phyloP scores from a whole-genome alignment of 768 basidiomycete genomes.

The Favolaschia claudopus region DNA sequence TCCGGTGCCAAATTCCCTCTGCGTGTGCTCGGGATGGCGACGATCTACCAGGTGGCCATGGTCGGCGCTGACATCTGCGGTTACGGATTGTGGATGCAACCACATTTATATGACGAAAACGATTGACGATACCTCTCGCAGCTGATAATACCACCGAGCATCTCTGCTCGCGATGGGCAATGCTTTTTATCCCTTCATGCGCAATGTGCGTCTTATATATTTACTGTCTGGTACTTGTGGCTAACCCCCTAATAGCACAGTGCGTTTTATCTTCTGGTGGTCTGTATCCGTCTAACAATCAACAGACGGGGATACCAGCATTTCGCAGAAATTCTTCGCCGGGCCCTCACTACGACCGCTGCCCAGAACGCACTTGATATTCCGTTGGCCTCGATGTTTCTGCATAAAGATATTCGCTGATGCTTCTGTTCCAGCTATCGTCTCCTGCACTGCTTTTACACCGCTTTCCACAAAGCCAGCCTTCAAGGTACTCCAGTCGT shows the following conservation, averaged over 20 bases:
- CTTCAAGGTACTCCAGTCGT: slow-evolving; percentile 69
- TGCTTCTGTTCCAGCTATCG: slow-evolving; percentile 61
- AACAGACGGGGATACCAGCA: slow-evolving; percentile 50
- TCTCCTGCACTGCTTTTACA: slow-evolving; percentile 75
- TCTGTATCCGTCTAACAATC: no score
- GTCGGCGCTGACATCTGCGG: slow-evolving; percentile 81
- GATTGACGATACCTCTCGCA: slow-evolving; percentile 28
- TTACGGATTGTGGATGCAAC: slow-evolving; percentile 55
- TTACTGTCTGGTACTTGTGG: neutral
- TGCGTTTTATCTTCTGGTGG: no score
- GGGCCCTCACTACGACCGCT: slow-evolving; percentile 63
- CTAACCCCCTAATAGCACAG: slow-evolving; percentile 19
- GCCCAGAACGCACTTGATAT: slow-evolving; percentile 68
- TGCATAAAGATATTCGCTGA: no score
- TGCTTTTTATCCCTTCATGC: slow-evolving; percentile 84
- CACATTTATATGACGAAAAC: no score
- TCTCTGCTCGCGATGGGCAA: slow-evolving; percentile 80
- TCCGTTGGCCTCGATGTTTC: slow-evolving; percentile 48
- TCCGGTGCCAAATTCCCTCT: slow-evolving; percentile 68
- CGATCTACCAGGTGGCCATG: slow-evolving; percentile 75
- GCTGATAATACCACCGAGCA: slow-evolving; percentile 70
- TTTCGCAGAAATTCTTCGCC: slow-evolving; percentile 72
- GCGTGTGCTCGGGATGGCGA: slow-evolving; percentile 71
- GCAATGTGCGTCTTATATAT: slow-evolving; percentile 59
- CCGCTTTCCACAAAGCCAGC: slow-evolving; percentile 67